Evolutionary conservation across 2,329 filamentous ascomycete genomes (phyloP), one percentile per base, ranked within the genome.

Genomic region (Xylaria sp.): DNA sequence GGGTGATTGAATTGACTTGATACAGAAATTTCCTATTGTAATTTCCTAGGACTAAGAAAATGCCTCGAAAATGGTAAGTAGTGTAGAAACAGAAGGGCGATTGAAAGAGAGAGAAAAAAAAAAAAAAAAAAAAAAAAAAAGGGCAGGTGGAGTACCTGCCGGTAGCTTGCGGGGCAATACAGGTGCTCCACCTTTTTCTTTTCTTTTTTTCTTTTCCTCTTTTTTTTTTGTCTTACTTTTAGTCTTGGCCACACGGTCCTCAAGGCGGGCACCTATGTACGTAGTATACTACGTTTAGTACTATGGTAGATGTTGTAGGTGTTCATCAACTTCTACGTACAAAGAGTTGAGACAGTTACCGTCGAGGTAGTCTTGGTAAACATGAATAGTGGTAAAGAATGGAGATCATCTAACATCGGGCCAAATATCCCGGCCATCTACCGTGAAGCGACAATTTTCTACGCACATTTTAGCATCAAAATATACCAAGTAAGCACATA

Each of bases 111-210:
- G 12, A 12, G 13, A 68, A 60, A 66, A 66, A 66, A 54, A 64
- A 62, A 69, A 58, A 66, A 44, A 60, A 72, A 68, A 69, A 63
- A 64, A 67, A 71, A 68, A 72, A 70, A 73, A 71, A 70, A 69
- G 62, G 23, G 18, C 42, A 21, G 53, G 66, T 66, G 69, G 69
- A 63, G 68, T 44, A 67, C 37, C 60, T 64, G 37, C 12, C 37
- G 16, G 37, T 40, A 40, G 61, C 51, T 60, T 75, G 74, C 72
- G 75, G 75, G 75, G 74, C 70, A 65, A 48, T 54, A 69, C 66
- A 72, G 68, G 69, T 69, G 69, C 70, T 53, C 55, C n/a, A 8
- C 5, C 5, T 50, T 60, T 23, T 42, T 25, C 18, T 60, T 54
- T 48, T 61, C 32, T 35, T 44, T 53, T 50, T 59, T 29, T 60